Conservation (phyloP, 305 asterid genomes). For the Ajuga reptans region DNA sequence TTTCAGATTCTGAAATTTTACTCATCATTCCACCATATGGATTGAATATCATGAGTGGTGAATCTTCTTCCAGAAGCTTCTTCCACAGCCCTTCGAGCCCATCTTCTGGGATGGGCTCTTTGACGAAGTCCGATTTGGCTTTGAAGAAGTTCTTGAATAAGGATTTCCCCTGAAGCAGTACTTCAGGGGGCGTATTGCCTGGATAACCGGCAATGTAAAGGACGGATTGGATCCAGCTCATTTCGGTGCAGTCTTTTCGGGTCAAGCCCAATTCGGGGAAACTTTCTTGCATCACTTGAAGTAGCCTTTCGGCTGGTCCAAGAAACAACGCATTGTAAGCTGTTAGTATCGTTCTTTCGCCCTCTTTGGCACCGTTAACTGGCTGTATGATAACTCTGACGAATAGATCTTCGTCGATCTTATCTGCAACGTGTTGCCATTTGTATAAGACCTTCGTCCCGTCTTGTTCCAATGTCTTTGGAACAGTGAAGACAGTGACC, state of each 20-base stretch:
- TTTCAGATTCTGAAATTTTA: conserved; percentile 44
- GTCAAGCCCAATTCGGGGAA: conserved; percentile 60
- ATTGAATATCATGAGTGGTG: conserved; percentile 45
- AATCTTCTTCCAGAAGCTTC: conserved; percentile 45
- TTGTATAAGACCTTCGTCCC: conserved; percentile 48
- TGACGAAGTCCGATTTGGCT: conserved; percentile 60
- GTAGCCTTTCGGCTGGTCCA: conserved; percentile 34
- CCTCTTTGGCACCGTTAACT: conserved; percentile 22
- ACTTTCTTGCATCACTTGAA: conserved; percentile 36
- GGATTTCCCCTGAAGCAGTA: conserved; percentile 56
- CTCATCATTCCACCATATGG: conserved; percentile 70
- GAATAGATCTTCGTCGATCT: conserved; percentile 58
- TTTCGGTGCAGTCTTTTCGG: conserved; percentile 47
- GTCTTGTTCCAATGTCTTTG: conserved; percentile 50
- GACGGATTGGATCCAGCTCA: conserved; percentile 69
- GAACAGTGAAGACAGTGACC: conserved; percentile 56
- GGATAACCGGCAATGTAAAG: conserved; percentile 59
- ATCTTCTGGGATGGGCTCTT: conserved; percentile 41
- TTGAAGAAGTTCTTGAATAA: conserved; percentile 71
- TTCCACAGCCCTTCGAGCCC: conserved; percentile 72
- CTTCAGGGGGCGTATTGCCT: conserved; percentile 44
- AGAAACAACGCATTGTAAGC: conserved; percentile 48
- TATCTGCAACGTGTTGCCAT: conserved; percentile 66
- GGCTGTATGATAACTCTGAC: conserved; percentile 46
- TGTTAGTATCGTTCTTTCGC: conserved; percentile 37